Evolutionary conservation across 164 flowering plant genomes (phyloP).

Genomic region (Vitis rupestris): DNA sequence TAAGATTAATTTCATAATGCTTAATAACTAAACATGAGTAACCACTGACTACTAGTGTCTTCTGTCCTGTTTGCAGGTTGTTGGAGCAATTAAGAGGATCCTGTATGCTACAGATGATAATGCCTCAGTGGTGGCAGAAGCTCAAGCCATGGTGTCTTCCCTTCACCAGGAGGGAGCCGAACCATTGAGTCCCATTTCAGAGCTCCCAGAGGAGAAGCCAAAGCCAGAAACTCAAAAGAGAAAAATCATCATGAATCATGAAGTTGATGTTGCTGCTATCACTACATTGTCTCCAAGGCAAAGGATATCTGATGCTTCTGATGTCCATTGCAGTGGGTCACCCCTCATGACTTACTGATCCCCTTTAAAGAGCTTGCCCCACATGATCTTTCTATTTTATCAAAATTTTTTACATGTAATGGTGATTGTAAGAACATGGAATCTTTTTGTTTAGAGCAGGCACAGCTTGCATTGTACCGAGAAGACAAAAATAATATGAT

Average conservation of each 20-base stretch:
- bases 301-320: conserved; percentile 71
- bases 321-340: conserved; percentile 71
- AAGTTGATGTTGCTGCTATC: conserved; percentile 58
- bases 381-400: background rate
- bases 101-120: conserved; percentile 79
- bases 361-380: background rate
- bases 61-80: conserved; percentile 47
- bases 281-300: conserved; percentile 70
- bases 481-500: too few relatives aligned
- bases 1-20: background rate
- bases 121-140: conserved; percentile 73
- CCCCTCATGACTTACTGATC: conserved; percentile 58
- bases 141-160: conserved; percentile 60
- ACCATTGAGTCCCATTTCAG: conserved; percentile 50
- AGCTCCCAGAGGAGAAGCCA: conserved; percentile 43
- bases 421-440: background rate
- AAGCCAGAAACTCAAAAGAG: conserved; percentile 63
- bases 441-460: too few relatives aligned
- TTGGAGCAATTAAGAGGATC: conserved; percentile 71
- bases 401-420: background rate
- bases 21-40: background rate
- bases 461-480: too few relatives aligned
- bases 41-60: background rate
- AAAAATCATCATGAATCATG: conserved; percentile 46
- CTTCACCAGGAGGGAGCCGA: conserved; percentile 30